Conservation (phyloP, 2,329 filamentous ascomycete species). For the Tolypocladium endophyticum region DNA sequence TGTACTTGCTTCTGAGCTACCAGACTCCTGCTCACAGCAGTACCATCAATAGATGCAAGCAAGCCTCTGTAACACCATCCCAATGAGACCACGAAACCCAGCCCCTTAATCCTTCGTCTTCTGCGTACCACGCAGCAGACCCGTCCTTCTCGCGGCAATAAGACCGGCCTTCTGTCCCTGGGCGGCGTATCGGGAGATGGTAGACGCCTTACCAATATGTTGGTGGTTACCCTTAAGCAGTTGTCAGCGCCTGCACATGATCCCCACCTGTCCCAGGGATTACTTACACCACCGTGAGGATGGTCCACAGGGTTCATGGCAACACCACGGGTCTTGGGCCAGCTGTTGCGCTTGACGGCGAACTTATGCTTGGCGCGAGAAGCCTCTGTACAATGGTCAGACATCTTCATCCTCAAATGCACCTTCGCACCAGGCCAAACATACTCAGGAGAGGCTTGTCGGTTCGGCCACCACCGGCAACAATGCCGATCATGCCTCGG, state of each 20-base stretch:
- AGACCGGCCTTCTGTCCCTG: constrained; percentile 99
- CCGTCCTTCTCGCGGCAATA: constrained; percentile 98
- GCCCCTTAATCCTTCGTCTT: constrained; percentile 90
- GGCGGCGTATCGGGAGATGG: constrained; percentile 95
- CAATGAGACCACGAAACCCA: constrained; percentile 45
- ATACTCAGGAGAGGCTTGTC: constrained; percentile 97
- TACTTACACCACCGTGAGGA: constrained; percentile 80
- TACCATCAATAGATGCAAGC: constrained; percentile 50
- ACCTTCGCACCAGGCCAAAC: constrained; percentile 17
- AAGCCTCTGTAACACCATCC: constrained; percentile 54
- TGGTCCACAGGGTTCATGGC: constrained; percentile 99
- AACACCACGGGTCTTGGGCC: constrained; percentile 99
- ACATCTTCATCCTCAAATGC: not conserved
- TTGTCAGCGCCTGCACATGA: constrained; percentile 29
- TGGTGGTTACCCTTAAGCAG: constrained; percentile 84
- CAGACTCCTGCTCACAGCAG: constrained; percentile 35
- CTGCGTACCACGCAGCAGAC: constrained; percentile 99
- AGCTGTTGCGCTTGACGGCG: constrained; percentile 99
- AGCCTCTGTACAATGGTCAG: constrained; percentile 56
- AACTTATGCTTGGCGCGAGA: constrained; percentile 99
- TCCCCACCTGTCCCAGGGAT: constrained; percentile 1
- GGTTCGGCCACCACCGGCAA: constrained; percentile 97
- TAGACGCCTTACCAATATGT: constrained; percentile 99
- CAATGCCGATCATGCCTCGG: constrained; percentile 98
- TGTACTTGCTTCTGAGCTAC: constrained; percentile 38